A percentile compares a stretch with the other conserved stretches of the same genome.
Conservation (phyloP, 371 early-diverging fungal genomes). For the Capillidium heterosporum region DNA sequence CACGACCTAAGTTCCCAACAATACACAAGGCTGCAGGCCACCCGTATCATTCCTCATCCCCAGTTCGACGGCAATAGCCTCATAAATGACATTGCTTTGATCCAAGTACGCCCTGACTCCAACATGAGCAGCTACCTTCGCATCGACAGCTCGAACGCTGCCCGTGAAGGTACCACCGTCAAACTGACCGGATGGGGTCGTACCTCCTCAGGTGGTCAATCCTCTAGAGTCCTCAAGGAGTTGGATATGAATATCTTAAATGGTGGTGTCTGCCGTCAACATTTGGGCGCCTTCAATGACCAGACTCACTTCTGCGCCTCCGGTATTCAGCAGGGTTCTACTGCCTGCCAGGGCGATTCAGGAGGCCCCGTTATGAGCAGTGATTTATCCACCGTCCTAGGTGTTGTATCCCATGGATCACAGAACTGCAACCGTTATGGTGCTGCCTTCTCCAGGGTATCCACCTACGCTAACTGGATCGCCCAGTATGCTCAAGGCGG, state of each 20-base stretch:
- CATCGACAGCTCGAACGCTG: not conserved
- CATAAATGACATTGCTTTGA: constrained; percentile 1
- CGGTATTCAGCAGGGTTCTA: not conserved
- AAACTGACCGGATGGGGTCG: not conserved
- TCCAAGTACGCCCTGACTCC: not conserved
- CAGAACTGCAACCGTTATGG: not conserved
- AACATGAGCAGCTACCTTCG: not conserved
- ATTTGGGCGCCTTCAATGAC: not conserved
- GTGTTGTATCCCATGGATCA: not conserved
- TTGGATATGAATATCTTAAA: not conserved
- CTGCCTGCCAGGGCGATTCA: not conserved
- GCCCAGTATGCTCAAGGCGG: not conserved
- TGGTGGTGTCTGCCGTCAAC: not conserved
- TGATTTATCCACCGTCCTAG: not conserved
- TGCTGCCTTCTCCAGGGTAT: not conserved
- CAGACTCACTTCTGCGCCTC: not conserved
- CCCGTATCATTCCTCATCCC: not conserved
- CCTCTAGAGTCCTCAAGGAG: not conserved
- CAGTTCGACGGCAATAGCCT: not conserved
- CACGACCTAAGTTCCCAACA: not conserved
- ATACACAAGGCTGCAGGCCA: not conserved
- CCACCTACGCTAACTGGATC: not conserved
- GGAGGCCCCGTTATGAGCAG: not conserved
- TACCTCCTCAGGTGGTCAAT: not conserved
- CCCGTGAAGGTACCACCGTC: not conserved